Evolutionary conservation across 179 eudicot species (phyloP), one percentile per base, ranked within the genome.

Genomic region (Amaranthus tricolor): DNA sequence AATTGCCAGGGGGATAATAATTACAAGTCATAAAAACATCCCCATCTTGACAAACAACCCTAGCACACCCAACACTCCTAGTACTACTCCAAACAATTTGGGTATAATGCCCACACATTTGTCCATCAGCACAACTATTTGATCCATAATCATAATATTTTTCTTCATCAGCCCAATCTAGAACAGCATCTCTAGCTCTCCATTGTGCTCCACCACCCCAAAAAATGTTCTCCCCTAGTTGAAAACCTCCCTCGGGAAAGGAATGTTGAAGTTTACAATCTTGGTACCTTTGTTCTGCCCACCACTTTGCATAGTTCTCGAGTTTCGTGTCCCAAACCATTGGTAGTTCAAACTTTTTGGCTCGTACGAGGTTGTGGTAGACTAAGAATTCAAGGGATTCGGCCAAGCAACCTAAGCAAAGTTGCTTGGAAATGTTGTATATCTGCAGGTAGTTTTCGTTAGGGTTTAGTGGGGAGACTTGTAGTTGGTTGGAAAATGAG

Each of bases 1-100:
- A 84, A 80, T 91, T 91, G 4, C 98, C 98, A 3, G 76, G 77
- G 0, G 97, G 98, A 76, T 82, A 86, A 74, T 93, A 93, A 80
- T 93, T 93, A 80, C 98, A 93, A 68, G 93, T 88, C 84, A 93
- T 91, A 56, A 93, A 91, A 47, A 91, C 89, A 83, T 88, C 95
- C 5, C 98, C 95, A 79, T 75, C 83, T 43, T 89, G 85, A 79
- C 98, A 93, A 78, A 93, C 84, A 61, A 82, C 89, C 49, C 93
- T 77, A 53, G 95, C 90, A 72, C 97, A 93, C 21, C 98, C 98
- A 56, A 93, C 74, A 20, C 84, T 75, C 20, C 88, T 66, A 0
- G 98, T 93, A 3, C 15, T 84, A 16, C 74, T 87, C 94, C 98
- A 91, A 77, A 93, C 91, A 64, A 93, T 88, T 75, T 93, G 98